Evolutionary conservation across 257 asterid genomes (phyloP).

Genomic region (Solanum peruvianum): DNA sequence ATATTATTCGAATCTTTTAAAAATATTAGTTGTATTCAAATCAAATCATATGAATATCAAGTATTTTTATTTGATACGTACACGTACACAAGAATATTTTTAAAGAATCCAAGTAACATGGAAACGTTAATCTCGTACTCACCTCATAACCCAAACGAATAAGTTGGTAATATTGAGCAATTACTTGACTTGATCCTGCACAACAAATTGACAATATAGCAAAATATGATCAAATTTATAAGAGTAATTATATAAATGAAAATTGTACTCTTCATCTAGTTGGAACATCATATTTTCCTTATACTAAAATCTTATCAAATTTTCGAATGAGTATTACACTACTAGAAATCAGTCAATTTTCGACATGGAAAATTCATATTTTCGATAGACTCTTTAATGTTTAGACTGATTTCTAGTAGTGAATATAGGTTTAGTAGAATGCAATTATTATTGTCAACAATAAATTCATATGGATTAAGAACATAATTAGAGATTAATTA

Average conservation of each 20-base stretch:
- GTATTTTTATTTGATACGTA: not conserved
- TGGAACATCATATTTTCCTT: not conserved
- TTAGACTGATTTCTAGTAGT: not conserved
- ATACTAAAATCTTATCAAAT: not conserved
- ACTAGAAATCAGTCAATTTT: not conserved
- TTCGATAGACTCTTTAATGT: not conserved
- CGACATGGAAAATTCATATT: not conserved
- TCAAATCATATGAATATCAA: not conserved
- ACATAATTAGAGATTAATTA: not conserved
- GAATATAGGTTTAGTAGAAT: not conserved
- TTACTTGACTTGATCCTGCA: constrained; percentile 80
- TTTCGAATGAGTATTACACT: not conserved
- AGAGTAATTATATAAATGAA: not conserved
- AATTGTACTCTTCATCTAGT: not conserved
- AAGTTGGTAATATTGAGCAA: constrained; percentile 86
- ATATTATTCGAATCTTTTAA: not conserved
- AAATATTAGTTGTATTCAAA: not conserved
- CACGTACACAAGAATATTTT: not conserved
- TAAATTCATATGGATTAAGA: not conserved
- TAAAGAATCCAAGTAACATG: not conserved
- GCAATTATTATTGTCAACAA: not conserved
- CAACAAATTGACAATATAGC: not conserved
- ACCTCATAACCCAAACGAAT: constrained; percentile 80
- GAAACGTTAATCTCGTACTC: not conserved
- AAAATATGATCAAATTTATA: not conserved